phyloP scores from a whole-genome alignment of 495 filamentous ascomycete species.

The Aspergillus mulundensis region DNA sequence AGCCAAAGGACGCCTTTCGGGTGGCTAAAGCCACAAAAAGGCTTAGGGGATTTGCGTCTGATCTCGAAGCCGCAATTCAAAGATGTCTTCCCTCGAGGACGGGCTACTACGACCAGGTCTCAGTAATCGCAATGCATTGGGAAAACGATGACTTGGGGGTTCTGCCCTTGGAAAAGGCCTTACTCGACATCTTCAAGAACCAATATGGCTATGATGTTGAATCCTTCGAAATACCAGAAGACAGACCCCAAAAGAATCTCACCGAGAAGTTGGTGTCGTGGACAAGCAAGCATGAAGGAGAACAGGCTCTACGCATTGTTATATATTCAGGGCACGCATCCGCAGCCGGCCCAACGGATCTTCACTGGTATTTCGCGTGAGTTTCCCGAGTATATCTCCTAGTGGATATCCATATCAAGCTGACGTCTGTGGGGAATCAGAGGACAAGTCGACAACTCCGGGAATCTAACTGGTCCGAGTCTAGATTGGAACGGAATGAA shows the following conservation, averaged over 20 bases:
- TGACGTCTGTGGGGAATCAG: neutral
- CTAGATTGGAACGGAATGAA: neutral
- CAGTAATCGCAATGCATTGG: slow-evolving; percentile 18
- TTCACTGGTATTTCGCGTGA: neutral
- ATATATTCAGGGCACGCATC: neutral
- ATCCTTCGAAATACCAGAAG: slow-evolving; percentile 1
- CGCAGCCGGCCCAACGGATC: neutral
- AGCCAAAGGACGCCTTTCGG: neutral
- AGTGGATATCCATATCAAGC: no score
- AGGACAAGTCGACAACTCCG: neutral
- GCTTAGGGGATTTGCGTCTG: neutral
- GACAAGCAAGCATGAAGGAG: neutral
- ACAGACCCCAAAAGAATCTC: neutral
- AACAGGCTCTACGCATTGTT: neutral
- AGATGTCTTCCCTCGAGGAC: neutral
- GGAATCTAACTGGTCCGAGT: neutral
- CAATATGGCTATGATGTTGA: slow-evolving; percentile 8
- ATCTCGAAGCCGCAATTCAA: neutral
- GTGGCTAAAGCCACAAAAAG: neutral
- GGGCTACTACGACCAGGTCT: slow-evolving; percentile 2
- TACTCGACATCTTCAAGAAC: slow-evolving; percentile 11
- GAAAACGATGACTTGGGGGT: slow-evolving; percentile 15
- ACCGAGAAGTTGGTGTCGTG: neutral
- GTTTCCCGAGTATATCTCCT: neutral
- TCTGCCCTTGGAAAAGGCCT: slow-evolving; percentile 1